Evolutionary conservation across 805 yeast species (phyloP).

Genomic region (Trichomonascus vanleenenianus): DNA sequence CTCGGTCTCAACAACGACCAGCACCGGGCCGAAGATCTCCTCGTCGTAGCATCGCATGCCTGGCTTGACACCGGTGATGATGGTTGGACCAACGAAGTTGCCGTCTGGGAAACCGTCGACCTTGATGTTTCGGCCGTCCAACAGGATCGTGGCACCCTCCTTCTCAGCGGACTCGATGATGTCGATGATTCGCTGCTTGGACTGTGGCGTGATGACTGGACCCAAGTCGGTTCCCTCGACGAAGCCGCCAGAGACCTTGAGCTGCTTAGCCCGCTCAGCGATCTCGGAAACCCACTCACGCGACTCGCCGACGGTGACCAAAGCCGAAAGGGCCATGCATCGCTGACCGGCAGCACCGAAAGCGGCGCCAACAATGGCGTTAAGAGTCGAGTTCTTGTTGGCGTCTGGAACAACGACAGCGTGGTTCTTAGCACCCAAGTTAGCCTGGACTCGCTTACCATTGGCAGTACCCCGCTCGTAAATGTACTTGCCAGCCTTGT

Average conservation of each 20-base stretch:
- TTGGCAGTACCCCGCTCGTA: slow-evolving; percentile 55
- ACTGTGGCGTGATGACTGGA: slow-evolving; percentile 59
- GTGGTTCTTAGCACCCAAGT: slow-evolving; percentile 75
- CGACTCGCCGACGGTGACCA: slow-evolving; percentile 64
- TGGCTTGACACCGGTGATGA: slow-evolving; percentile 51
- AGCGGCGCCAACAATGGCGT: slow-evolving; percentile 65
- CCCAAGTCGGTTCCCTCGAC: slow-evolving; percentile 57
- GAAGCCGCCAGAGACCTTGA: slow-evolving; percentile 61
- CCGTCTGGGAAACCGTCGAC: slow-evolving; percentile 49
- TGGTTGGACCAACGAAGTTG: slow-evolving; percentile 67
- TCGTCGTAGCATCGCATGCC: slow-evolving; percentile 68
- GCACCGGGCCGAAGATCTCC: slow-evolving; percentile 73
- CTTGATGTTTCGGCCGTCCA: slow-evolving; percentile 53
- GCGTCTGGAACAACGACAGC: slow-evolving; percentile 69
- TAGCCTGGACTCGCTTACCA: slow-evolving; percentile 73
- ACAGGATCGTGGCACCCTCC: slow-evolving; percentile 53
- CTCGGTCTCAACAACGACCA: slow-evolving; percentile 52
- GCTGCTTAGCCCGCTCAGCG: slow-evolving; percentile 45
- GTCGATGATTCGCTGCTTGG: slow-evolving; percentile 46
- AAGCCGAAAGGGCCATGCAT: slow-evolving; percentile 70
- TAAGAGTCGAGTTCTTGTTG: slow-evolving; percentile 52
- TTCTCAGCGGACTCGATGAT: slow-evolving; percentile 51
- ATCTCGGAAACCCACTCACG: slow-evolving; percentile 57
- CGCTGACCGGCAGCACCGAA: slow-evolving; percentile 84
- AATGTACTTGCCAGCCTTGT: slow-evolving; percentile 70